phyloP scores from a whole-genome alignment of 2,329 filamentous ascomycete genomes.

The Drechmeria coniospora region DNA sequence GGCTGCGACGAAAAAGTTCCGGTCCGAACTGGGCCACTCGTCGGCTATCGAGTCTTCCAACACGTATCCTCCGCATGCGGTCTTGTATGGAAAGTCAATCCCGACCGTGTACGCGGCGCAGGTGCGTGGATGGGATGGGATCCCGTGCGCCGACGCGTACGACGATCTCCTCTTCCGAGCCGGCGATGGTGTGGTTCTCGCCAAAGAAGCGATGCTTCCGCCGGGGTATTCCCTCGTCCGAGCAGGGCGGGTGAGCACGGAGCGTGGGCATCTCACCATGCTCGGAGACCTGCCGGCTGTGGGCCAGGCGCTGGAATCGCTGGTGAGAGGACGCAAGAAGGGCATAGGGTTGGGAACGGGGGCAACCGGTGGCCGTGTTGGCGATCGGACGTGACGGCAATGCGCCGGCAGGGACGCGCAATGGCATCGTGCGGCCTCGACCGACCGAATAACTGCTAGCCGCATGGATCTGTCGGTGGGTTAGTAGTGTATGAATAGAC shows the following conservation, averaged over 20 bases:
- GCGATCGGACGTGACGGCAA: neutral
- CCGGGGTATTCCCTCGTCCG: constrained; percentile 59
- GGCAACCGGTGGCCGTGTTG: neutral
- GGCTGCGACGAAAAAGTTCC: constrained; percentile 56
- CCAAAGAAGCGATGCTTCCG: constrained; percentile 73
- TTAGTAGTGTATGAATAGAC: too few relatives aligned
- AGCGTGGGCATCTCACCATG: constrained; percentile 76
- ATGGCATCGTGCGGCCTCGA: neutral
- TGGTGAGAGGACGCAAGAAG: constrained; percentile 50
- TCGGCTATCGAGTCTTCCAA: constrained; percentile 48
- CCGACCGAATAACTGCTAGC: too few relatives aligned
- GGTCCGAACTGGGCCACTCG: constrained; percentile 52
- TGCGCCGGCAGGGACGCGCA: too few relatives aligned
- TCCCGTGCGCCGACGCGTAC: constrained; percentile 63
- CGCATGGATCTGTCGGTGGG: too few relatives aligned
- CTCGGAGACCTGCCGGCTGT: constrained; percentile 74
- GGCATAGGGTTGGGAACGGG: constrained; percentile 50
- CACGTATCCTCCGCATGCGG: constrained; percentile 62
- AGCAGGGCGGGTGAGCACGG: constrained; percentile 62
- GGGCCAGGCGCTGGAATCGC: constrained; percentile 54
- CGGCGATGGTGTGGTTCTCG: constrained; percentile 80
- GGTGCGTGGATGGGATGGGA: constrained; percentile 57
- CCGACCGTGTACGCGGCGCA: constrained; percentile 75
- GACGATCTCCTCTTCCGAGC: constrained; percentile 76
- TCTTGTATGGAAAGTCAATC: constrained; percentile 75